A percentile compares a stretch with the other conserved stretches of the same genome.
These are phyloP conservation scores for Lantana camara DNA, from an alignment of 257 asterid species.

Conservation along the genomic window DNA sequence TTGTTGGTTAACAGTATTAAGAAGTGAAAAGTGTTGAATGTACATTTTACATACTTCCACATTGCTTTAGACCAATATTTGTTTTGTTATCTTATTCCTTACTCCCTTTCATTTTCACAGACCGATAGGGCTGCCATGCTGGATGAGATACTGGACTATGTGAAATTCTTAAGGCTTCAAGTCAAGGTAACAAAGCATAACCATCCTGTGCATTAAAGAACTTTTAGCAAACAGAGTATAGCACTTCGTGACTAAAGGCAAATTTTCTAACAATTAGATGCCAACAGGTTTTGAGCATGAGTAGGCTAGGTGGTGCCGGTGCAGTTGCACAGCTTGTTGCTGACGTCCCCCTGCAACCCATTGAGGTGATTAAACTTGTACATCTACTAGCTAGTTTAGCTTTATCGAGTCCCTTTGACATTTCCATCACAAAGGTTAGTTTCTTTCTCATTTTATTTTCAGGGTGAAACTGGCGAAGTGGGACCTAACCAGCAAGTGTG, in stretches of 20 bases:
- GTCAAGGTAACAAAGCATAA: constrained; percentile 47
- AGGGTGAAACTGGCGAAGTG: constrained; percentile 51
- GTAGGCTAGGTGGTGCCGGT: constrained; percentile 74
- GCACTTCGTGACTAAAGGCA: too few species aligned
- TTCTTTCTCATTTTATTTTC: background rate
- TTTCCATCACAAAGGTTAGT: background rate
- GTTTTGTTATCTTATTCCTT: constrained; percentile 2
- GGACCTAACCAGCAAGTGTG: constrained; percentile 51
- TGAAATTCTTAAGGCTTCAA: constrained; percentile 68
- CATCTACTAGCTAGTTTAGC: too few species aligned
- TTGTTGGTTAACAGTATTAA: background rate
- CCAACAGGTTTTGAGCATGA: constrained; percentile 63
- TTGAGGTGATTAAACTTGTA: constrained; percentile 41
- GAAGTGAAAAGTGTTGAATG: background rate
- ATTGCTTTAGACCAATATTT: constrained; percentile 8
- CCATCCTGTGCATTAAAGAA: too few species aligned
- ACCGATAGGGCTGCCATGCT: constrained; percentile 73
- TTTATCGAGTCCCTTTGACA: background rate
- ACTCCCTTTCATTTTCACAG: constrained; percentile 37
- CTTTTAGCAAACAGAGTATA: too few species aligned
- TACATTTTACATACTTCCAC: constrained; percentile 7
- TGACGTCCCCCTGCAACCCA: constrained; percentile 58
- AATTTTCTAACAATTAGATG: background rate
- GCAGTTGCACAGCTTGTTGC: constrained; percentile 77
- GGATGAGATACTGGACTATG: constrained; percentile 68